These are phyloP conservation scores for Boletus insuetus DNA, from an alignment of 768 basidiomycete genomes.

Conservation along the genomic window DNA sequence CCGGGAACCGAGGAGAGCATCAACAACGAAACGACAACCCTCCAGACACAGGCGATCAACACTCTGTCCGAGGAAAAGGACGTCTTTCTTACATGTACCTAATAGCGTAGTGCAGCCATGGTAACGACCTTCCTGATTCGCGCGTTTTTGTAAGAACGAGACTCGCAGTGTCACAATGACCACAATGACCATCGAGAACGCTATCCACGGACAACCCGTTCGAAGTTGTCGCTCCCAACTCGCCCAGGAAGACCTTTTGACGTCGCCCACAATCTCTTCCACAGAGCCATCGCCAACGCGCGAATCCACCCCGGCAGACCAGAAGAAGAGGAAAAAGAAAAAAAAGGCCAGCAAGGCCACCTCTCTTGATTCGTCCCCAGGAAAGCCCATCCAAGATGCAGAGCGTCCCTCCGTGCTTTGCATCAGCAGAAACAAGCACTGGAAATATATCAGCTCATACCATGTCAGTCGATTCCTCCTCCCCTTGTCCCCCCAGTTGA, in stretches of 20 bases:
- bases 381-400: slow-evolving; percentile 38
- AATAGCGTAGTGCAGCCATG: background rate
- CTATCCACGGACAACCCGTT: no score
- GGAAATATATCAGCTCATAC: slow-evolving; percentile 90
- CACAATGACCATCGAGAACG: slow-evolving; percentile 3
- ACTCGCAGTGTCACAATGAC: background rate
- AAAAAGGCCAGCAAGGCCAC: slow-evolving; percentile 48
- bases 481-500: background rate
- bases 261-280: background rate
- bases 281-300: slow-evolving; percentile 23
- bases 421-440: slow-evolving; percentile 92
- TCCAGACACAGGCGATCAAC: no score
- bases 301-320: slow-evolving; percentile 10
- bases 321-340: slow-evolving; percentile 74
- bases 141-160: background rate
- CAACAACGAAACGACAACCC: no score
- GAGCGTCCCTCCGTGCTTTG: slow-evolving; percentile 66
- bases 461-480: slow-evolving; percentile 53
- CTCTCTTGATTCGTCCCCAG: slow-evolving; percentile 17
- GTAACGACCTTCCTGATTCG: slow-evolving; percentile 16
- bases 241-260: background rate
- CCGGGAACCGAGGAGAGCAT: background rate
- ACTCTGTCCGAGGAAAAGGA: background rate
- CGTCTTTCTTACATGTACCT: no score
- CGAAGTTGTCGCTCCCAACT: background rate